Conservation (phyloP, 2,329 filamentous ascomycete genomes). For the Hirsutella rhossiliensis region DNA sequence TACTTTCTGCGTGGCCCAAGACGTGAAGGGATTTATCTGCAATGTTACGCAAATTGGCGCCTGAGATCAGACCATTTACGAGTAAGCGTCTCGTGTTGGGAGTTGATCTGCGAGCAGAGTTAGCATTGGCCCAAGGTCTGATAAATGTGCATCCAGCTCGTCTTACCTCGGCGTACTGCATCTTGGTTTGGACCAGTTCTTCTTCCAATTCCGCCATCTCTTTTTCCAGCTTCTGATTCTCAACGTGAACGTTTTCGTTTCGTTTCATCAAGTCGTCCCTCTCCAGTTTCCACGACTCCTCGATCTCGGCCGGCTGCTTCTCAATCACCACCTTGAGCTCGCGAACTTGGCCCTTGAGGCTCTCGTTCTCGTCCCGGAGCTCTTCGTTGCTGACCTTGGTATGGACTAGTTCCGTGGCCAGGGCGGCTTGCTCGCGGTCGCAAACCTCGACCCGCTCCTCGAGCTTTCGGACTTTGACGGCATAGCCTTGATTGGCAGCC, state of each 20-base stretch:
- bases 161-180: conserved; percentile 88
- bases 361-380: conserved; percentile 81
- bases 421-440: conserved; percentile 79
- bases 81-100: conserved; percentile 57
- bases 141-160: neutral
- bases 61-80: conserved; percentile 69
- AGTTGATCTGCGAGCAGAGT: conserved; percentile 45
- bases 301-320: conserved; percentile 79
- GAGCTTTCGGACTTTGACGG: conserved; percentile 67
- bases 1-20: neutral
- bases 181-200: conserved; percentile 83
- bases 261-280: conserved; percentile 87
- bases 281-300: conserved; percentile 67
- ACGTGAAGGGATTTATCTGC: neutral
- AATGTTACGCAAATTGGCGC: conserved; percentile 37
- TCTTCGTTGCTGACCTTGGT: conserved; percentile 91
- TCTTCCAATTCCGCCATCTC: conserved; percentile 87
- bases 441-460: conserved; percentile 82
- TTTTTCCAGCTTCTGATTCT: conserved; percentile 80
- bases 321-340: conserved; percentile 82
- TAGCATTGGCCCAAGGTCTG: conserved; percentile 2
- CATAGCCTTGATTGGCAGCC: conserved; percentile 51
- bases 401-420: conserved; percentile 83
- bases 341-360: conserved; percentile 68
- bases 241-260: conserved; percentile 86